These are phyloP conservation scores for Aschersonia sp. DNA, from an alignment of 2,329 filamentous ascomycete genomes.

Conservation along the genomic window DNA sequence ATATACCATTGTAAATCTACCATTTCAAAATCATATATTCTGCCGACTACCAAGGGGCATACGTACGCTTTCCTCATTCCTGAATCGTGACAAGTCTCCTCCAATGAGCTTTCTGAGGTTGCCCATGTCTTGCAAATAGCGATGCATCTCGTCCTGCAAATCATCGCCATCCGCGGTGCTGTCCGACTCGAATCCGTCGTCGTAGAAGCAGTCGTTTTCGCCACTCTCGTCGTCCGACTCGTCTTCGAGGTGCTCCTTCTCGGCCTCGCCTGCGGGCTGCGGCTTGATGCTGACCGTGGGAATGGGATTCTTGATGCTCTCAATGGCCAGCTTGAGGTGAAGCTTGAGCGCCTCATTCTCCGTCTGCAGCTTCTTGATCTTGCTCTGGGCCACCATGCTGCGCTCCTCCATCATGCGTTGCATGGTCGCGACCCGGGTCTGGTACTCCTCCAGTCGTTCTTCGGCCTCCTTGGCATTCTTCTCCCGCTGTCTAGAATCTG, in stretches of 20 bases:
- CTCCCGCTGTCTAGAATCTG: slow-evolving; percentile 51
- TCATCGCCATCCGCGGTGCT: slow-evolving; percentile 37
- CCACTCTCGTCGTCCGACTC: slow-evolving; percentile 9
- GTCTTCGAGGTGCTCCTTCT: slow-evolving; percentile 17
- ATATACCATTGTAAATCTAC: too few species aligned
- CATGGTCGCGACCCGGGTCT: slow-evolving; percentile 77
- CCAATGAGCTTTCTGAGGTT: slow-evolving; percentile 50
- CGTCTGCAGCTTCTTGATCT: slow-evolving; percentile 78
- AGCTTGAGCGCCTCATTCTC: slow-evolving; percentile 82
- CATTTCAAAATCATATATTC: slow-evolving; percentile 16
- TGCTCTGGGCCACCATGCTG: slow-evolving; percentile 77
- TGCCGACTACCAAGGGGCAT: slow-evolving; percentile 30
- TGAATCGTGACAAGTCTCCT: slow-evolving; percentile 59
- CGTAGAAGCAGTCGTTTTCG: slow-evolving; percentile 42
- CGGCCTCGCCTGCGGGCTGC: slow-evolving; percentile 10
- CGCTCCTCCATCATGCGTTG: slow-evolving; percentile 94
- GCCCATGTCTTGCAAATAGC: slow-evolving; percentile 67
- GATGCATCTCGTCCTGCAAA: slow-evolving; percentile 74
- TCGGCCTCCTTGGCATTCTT: slow-evolving; percentile 66
- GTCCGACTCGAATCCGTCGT: slow-evolving; percentile 36
- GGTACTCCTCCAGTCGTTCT: slow-evolving; percentile 85
- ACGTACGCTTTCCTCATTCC: slow-evolving; percentile 45
- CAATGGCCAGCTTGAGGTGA: slow-evolving; percentile 75
- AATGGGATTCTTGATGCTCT: slow-evolving; percentile 84
- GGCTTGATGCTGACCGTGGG: slow-evolving; percentile 35